Conservation (phyloP, 1,284 basidiomycete genomes). For the Cryptococcus sp. region DNA sequence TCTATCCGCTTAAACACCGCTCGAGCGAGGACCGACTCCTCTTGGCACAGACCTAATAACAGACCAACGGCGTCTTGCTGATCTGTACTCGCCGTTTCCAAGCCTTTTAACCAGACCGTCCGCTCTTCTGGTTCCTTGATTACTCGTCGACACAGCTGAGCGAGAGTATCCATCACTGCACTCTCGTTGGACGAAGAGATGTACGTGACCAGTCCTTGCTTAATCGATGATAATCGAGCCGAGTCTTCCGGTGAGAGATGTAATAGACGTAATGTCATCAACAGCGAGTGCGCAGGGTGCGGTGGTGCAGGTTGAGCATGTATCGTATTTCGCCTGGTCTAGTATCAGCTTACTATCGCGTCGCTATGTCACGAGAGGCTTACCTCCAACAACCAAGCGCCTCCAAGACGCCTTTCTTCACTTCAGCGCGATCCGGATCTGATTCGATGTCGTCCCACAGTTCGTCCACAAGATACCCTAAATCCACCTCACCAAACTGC, state of each 20-base stretch:
- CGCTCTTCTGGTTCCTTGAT: conserved; percentile 24
- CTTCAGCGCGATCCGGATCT: conserved; percentile 50
- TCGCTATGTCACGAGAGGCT: conserved; percentile 8
- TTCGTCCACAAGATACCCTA: conserved; percentile 62
- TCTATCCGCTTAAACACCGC: conserved; percentile 57
- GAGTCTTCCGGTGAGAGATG: conserved; percentile 48
- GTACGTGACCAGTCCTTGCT: conserved; percentile 44
- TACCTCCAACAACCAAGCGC: conserved; percentile 75
- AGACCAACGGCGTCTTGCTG: not conserved
- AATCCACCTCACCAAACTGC: conserved; percentile 61
- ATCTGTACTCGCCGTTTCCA: not conserved
- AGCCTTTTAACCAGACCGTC: conserved; percentile 1
- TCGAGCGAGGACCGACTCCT: conserved; percentile 61
- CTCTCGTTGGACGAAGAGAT: conserved; percentile 60
- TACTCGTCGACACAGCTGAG: conserved; percentile 29
- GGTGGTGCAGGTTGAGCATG: conserved; percentile 63
- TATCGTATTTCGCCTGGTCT: conserved; percentile 71
- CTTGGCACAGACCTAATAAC: conserved; percentile 39
- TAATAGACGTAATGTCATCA: conserved; percentile 68
- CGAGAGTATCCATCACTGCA: conserved; percentile 26
- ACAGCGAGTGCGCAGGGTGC: conserved; percentile 73
- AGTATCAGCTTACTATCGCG: not conserved
- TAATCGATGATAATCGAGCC: conserved; percentile 25
- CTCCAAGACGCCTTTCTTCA: conserved; percentile 61
- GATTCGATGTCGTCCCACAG: conserved; percentile 42